Percentiles rank a stretch among this genome's conserved stretches.
Conservation (phyloP, 768 basidiomycete species). For the Chalciporus chontae region DNA sequence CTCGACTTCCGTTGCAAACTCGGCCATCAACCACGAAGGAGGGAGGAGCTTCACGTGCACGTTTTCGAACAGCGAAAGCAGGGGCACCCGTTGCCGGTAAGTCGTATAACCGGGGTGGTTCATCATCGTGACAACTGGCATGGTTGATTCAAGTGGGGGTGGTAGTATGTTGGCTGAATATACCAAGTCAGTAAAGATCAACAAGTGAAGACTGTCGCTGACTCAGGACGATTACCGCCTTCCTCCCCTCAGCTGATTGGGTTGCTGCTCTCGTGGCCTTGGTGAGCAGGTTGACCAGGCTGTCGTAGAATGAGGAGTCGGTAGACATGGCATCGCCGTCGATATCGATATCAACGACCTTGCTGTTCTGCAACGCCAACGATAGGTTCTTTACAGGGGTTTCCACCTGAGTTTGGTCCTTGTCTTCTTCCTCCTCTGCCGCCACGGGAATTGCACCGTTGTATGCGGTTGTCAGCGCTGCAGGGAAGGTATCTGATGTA, state of each 20-base stretch:
- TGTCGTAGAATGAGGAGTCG: constrained; percentile 55
- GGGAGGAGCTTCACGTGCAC: constrained; percentile 73
- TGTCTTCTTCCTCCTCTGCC: constrained; percentile 20
- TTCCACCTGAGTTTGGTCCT: constrained; percentile 25
- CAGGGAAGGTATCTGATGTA: constrained; percentile 6
- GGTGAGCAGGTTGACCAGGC: constrained; percentile 66
- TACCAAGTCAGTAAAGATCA: background rate
- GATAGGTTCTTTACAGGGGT: constrained; percentile 51
- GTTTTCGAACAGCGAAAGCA: constrained; percentile 72
- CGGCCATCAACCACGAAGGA: constrained; percentile 63
- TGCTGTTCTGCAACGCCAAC: constrained; percentile 63
- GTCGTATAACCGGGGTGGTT: constrained; percentile 69
- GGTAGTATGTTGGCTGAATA: constrained; percentile 71
- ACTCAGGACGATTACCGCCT: constrained; percentile 68
- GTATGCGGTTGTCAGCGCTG: constrained; percentile 55
- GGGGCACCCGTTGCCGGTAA: constrained; percentile 69
- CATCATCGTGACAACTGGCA: constrained; percentile 77
- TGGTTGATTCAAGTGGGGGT: constrained; percentile 66
- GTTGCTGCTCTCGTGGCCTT: constrained; percentile 45
- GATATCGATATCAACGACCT: constrained; percentile 70
- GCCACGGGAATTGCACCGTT: constrained; percentile 40
- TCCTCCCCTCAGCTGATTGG: constrained; percentile 3
- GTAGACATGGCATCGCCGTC: constrained; percentile 44
- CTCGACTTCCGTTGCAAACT: constrained; percentile 31
- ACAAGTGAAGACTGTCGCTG: constrained; percentile 5